These are phyloP conservation scores for Penicillium waksmanii DNA, from an alignment of 495 filamentous ascomycete species.

Conservation along the genomic window DNA sequence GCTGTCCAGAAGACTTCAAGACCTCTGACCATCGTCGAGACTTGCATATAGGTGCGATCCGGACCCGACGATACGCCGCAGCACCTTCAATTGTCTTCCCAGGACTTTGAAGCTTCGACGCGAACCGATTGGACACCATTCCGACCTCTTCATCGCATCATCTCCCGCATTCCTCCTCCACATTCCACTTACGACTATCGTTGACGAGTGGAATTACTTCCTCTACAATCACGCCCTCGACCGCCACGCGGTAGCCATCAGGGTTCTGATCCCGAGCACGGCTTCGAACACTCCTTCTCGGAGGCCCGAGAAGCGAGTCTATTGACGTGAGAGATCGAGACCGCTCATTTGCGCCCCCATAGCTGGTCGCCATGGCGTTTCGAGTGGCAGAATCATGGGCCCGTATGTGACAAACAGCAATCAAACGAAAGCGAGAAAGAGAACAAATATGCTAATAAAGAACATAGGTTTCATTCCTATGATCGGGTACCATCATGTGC, in stretches of 20 bases:
- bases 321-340: constrained; percentile 22
- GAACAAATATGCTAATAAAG: constrained; percentile 13
- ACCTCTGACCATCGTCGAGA: constrained; percentile 30
- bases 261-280: constrained; percentile 13
- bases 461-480: constrained; percentile 81
- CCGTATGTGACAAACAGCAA: constrained; percentile 32
- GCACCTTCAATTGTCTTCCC: constrained; percentile 9
- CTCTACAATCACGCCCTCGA: not conserved
- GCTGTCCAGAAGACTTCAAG: constrained; percentile 18
- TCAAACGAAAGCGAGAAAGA: not conserved
- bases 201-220: constrained; percentile 9
- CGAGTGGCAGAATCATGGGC: constrained; percentile 32
- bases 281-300: constrained; percentile 49
- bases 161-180: constrained; percentile 27
- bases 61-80: constrained; percentile 16
- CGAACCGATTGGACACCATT: constrained; percentile 14
- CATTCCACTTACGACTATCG: constrained; percentile 35
- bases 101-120: constrained; percentile 3
- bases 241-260: constrained; percentile 6
- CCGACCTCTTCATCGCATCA: constrained; percentile 14
- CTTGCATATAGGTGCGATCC: constrained; percentile 29
- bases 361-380: constrained; percentile 34
- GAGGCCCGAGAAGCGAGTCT: constrained; percentile 51
- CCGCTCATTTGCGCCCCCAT: constrained; percentile 16
- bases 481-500: constrained; percentile 96